Evolutionary conservation across 495 filamentous ascomycete genomes (phyloP), one percentile per base, ranked within the genome.

Genomic region (Penicillium herquei): DNA sequence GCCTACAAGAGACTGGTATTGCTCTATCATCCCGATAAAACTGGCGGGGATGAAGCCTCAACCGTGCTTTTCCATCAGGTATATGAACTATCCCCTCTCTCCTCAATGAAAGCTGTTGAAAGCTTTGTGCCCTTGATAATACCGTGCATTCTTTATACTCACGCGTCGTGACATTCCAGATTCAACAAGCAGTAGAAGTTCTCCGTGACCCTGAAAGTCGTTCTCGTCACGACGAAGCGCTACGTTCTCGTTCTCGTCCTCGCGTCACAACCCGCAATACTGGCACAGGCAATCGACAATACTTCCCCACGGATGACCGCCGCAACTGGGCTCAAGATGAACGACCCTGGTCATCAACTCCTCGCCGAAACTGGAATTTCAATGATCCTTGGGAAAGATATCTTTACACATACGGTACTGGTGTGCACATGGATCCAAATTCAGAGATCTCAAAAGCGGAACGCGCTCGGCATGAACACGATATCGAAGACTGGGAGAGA

Each of bases 11-110:
- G 61, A 45, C 64, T 75, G 9, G 85, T 84, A 1, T 64, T 87
- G 47, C 81, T 78, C 53, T 70, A 67, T 59, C 85, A 87, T 55
- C 85, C 85, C 0, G 84, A 88, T 69, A 87, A 88, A 64, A 75
- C 79, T 60, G 71, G 73, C 33, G 68, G 70, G 35, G 71, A 71
- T 30, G 65, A 72, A 14, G 52, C 59, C 13, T 69, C 75, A 6
- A 56, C 55, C 12, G 70, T 78, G 40, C 68, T 78, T 21, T 87
- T 86, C 26, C 70, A 58, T 44, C 59, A 65, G n/a, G 54, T 56
- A 46, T 10, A 6, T 10, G 34, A 10, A 37, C 12, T 13, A 37
- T 37, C 40, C 16, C 9, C 4, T 26, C 21, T 26, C 21, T 26
- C 4, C 21, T 26, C 4, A 26, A 26, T 26, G 21, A 26, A 26